Evolutionary conservation across 2,329 filamentous ascomycete species (phyloP).

Genomic region (Amauroascus niger): DNA sequence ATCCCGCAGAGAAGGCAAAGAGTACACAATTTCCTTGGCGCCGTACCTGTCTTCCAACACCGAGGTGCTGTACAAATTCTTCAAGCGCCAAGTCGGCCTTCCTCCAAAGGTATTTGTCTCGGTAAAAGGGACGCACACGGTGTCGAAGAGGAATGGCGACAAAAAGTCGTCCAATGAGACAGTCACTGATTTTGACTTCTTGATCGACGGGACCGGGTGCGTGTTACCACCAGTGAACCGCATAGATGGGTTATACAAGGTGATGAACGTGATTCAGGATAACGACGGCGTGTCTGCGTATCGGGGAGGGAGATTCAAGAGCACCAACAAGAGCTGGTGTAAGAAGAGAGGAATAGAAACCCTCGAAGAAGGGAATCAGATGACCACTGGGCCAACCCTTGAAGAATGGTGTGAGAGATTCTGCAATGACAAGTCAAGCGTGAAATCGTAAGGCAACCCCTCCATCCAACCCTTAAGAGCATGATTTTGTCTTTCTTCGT

Average conservation of each 20-base stretch:
- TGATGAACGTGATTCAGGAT: constrained; percentile 21
- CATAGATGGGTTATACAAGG: constrained; percentile 7
- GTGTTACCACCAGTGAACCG: constrained; percentile 16
- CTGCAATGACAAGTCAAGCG: too few species aligned
- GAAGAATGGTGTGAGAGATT: too few species aligned
- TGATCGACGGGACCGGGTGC: constrained; percentile 20
- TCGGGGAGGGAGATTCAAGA: constrained; percentile 22
- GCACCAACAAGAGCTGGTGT: constrained; percentile 6
- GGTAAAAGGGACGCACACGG: constrained; percentile 46
- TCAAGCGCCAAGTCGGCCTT: constrained; percentile 23
- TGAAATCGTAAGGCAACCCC: background rate
- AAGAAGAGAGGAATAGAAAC: constrained; percentile 5
- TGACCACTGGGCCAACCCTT: too few species aligned
- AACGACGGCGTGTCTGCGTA: constrained; percentile 21
- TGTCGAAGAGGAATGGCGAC: constrained; percentile 26
- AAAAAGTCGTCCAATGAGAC: constrained; percentile 20
- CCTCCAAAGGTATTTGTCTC: constrained; percentile 39
- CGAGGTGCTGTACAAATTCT: constrained; percentile 20
- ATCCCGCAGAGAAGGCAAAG: constrained; percentile 5
- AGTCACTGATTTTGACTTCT: constrained; percentile 27
- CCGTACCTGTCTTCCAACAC: constrained; percentile 20
- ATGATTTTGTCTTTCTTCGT: background rate
- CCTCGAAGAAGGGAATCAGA: background rate
- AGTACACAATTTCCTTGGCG: constrained; percentile 27
- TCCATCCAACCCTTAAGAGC: background rate